A percentile compares a stretch with the other conserved stretches of the same genome.
phyloP scores from a whole-genome alignment of 108 stramenopile genomes.

The Nitzschia putrida region DNA sequence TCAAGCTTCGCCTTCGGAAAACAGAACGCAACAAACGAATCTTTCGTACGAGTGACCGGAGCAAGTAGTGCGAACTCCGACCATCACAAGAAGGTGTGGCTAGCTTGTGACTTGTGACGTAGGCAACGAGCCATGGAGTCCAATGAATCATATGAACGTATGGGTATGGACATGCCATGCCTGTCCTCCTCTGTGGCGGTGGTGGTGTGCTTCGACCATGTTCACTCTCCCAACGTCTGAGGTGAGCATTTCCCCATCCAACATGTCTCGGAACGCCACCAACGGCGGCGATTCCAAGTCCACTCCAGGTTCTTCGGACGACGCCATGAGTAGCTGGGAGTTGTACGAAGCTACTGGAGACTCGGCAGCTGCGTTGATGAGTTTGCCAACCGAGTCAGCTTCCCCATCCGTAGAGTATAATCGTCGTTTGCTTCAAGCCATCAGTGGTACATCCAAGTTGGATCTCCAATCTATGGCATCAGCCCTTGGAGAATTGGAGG shows the following conservation, averaged over 20 bases:
- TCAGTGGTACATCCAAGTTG: background rate
- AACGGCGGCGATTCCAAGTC: background rate
- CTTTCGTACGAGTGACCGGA: too few species aligned
- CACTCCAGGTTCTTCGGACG: background rate
- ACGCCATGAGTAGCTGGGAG: conserved; percentile 3
- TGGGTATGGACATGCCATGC: too few species aligned
- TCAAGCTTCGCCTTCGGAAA: too few species aligned
- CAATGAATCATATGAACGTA: too few species aligned
- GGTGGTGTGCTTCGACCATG: too few species aligned
- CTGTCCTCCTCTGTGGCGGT: too few species aligned
- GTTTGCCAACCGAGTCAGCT: background rate
- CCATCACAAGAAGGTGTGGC: too few species aligned
- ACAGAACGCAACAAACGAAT: too few species aligned
- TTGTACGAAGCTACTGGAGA: conserved; percentile 47
- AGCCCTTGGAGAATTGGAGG: background rate
- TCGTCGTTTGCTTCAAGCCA: conserved; percentile 24
- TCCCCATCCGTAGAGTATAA: conserved; percentile 35
- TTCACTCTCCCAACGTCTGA: too few species aligned
- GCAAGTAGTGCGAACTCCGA: too few species aligned
- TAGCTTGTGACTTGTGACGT: too few species aligned
- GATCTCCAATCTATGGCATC: background rate
- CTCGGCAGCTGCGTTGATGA: conserved; percentile 39
- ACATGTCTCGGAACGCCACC: background rate
- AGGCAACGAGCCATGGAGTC: too few species aligned
- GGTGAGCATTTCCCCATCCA: background rate